Conservation (phyloP, 1,139 yeast genomes). For the Zygosaccharomyces sapae region DNA sequence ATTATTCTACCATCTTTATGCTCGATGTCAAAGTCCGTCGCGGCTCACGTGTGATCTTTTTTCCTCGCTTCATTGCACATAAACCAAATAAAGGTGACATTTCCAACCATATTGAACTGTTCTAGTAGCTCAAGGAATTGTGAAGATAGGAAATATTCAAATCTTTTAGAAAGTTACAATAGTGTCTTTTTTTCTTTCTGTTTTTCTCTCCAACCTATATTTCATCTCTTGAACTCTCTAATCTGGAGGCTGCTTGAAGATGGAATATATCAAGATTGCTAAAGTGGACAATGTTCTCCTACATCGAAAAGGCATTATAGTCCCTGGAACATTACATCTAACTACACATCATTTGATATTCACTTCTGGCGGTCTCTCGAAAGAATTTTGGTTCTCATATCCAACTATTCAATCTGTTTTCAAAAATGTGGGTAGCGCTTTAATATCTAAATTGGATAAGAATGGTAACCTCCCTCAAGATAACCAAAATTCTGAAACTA, state of each 20-base stretch:
- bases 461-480: constrained; percentile 13
- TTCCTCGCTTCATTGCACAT: not conserved
- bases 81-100: not conserved
- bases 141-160: not conserved
- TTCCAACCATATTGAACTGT: not conserved
- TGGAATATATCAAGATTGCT: constrained; percentile 58
- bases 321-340: constrained; percentile 67
- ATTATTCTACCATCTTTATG: not conserved
- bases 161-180: not conserved
- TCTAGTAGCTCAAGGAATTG: not conserved
- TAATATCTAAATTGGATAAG: constrained; percentile 25
- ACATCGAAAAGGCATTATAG: constrained; percentile 64
- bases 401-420: constrained; percentile 73
- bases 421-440: constrained; percentile 45
- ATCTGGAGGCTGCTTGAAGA: constrained; percentile 19
- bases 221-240: not conserved
- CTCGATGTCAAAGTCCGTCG: not conserved
- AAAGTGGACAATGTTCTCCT: constrained; percentile 65
- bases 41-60: constrained; percentile 5
- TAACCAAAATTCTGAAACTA: constrained; percentile 12
- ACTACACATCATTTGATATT: constrained; percentile 88
- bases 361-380: constrained; percentile 40
- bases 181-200: not conserved
- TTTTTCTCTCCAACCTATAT: not conserved
- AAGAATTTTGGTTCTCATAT: constrained; percentile 90